Conservation (phyloP, 179 eudicot genomes). For the Spergularia azorica region DNA sequence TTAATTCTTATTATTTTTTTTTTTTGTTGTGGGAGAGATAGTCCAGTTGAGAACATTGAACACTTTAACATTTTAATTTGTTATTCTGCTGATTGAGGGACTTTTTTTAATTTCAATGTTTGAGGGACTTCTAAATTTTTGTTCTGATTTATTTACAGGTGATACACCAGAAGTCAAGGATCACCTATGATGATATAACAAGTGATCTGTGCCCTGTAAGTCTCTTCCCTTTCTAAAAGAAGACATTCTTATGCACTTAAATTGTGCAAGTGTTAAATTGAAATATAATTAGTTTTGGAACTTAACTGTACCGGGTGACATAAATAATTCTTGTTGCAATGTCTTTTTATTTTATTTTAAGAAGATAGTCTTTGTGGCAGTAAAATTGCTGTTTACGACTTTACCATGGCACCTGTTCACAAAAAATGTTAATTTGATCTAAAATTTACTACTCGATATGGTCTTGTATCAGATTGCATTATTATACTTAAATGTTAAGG, state of each 20-base stretch:
- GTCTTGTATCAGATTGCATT: neutral
- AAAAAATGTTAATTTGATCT: neutral
- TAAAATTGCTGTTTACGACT: neutral
- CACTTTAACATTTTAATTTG: neutral
- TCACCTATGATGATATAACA: slow-evolving; percentile 71
- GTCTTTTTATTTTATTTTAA: neutral
- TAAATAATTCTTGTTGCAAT: neutral
- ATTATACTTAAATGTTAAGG: neutral
- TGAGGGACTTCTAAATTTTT: slow-evolving; percentile 2
- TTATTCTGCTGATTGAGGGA: too few species aligned
- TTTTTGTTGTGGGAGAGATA: neutral
- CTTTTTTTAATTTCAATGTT: too few species aligned
- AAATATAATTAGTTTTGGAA: neutral
- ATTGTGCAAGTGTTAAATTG: neutral
- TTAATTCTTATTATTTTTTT: neutral
- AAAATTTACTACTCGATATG: neutral
- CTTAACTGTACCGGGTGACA: too few species aligned
- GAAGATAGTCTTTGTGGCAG: neutral
- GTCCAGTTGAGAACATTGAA: neutral
- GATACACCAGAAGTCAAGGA: slow-evolving; percentile 67
- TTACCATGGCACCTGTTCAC: neutral
- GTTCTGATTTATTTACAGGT: slow-evolving; percentile 53
- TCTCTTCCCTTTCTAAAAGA: slow-evolving; percentile 18
- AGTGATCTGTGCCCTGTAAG: slow-evolving; percentile 90
- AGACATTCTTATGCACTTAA: neutral